These are phyloP conservation scores for Spizellomyces sp. DNA, from an alignment of 192 early-diverging fungal genomes.

Conservation along the genomic window DNA sequence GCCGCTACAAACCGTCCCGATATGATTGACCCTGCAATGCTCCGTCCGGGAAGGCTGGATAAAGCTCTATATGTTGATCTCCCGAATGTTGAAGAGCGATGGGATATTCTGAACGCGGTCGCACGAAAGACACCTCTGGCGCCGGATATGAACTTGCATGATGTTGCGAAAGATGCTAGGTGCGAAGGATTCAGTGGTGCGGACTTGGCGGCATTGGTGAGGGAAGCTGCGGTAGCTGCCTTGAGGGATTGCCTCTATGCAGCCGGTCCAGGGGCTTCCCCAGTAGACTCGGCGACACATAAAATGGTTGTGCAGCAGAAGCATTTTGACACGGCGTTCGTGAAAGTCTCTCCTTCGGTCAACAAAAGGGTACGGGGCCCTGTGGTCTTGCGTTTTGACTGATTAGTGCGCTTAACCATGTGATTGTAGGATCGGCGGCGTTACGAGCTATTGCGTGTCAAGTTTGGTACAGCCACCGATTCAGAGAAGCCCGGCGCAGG, in stretches of 20 bases:
- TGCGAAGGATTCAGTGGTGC: constrained; percentile 66
- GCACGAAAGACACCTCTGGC: constrained; percentile 76
- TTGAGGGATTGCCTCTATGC: constrained; percentile 65
- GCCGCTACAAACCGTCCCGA: constrained; percentile 98
- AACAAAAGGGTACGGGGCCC: constrained; percentile 50
- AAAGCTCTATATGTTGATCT: constrained; percentile 97
- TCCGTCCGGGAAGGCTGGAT: constrained; percentile 94
- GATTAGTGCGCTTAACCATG: neutral
- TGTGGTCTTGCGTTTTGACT: neutral
- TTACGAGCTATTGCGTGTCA: constrained; percentile 43
- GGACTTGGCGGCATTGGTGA: constrained; percentile 57
- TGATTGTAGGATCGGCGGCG: constrained; percentile 28
- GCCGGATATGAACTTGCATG: constrained; percentile 53
- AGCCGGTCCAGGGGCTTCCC: constrained; percentile 15
- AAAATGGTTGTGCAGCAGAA: constrained; percentile 53
- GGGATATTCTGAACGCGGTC: constrained; percentile 83
- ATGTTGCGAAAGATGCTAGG: constrained; percentile 43
- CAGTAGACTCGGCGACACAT: constrained; percentile 11
- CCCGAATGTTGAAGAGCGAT: constrained; percentile 76
- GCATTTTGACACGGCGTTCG: constrained; percentile 84
- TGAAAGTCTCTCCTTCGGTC: constrained; percentile 81
- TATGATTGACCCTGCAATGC: constrained; percentile 97
- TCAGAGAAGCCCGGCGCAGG: neutral
- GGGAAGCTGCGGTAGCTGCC: constrained; percentile 75
- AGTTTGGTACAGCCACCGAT: constrained; percentile 34